Evolutionary conservation across 495 filamentous ascomycete genomes (phyloP).

Genomic region (Neurospora discreta): DNA sequence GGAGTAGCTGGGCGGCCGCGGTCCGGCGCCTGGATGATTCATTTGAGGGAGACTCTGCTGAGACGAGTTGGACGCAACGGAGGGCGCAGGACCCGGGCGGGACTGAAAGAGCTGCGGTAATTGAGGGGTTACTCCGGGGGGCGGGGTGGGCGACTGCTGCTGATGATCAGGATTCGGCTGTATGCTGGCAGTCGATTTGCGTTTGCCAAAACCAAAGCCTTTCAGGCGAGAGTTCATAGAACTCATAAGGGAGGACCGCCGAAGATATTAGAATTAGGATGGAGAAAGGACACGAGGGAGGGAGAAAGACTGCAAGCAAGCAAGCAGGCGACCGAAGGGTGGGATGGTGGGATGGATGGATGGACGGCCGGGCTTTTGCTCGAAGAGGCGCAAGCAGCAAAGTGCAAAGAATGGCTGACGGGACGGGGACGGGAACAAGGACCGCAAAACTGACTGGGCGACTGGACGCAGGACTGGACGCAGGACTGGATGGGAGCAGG

Average conservation of each 20-base stretch:
- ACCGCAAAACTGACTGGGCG: not conserved
- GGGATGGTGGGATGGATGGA: conserved; percentile 6
- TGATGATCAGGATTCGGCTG: conserved; percentile 15
- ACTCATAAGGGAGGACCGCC: conserved; percentile 40
- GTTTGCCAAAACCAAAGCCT: conserved; percentile 47
- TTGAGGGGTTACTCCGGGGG: conserved; percentile 29
- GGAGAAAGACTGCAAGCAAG: conserved; percentile 7
- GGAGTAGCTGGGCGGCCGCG: conserved; percentile 65
- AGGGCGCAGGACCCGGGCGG: conserved; percentile 29
- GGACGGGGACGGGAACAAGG: not conserved
- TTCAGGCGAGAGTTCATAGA: conserved; percentile 51
- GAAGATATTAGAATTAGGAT: conserved; percentile 4
- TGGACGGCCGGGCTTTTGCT: conserved; percentile 9
- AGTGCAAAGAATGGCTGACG: not conserved
- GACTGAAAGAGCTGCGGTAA: conserved; percentile 32
- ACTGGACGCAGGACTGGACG: conserved; percentile 2
- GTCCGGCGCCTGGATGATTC: conserved; percentile 46
- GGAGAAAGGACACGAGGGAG: conserved; percentile 16
- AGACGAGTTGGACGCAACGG: conserved; percentile 34
- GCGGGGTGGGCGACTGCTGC: conserved; percentile 19
- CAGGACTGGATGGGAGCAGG: not conserved
- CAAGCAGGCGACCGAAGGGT: conserved; percentile 8
- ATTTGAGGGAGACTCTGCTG: conserved; percentile 39
- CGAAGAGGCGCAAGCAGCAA: not conserved
- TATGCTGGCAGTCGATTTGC: conserved; percentile 40